Base-by-base conservation (phyloP, 208 protist genomes). In the Acanthamoeba healyi region DNA sequence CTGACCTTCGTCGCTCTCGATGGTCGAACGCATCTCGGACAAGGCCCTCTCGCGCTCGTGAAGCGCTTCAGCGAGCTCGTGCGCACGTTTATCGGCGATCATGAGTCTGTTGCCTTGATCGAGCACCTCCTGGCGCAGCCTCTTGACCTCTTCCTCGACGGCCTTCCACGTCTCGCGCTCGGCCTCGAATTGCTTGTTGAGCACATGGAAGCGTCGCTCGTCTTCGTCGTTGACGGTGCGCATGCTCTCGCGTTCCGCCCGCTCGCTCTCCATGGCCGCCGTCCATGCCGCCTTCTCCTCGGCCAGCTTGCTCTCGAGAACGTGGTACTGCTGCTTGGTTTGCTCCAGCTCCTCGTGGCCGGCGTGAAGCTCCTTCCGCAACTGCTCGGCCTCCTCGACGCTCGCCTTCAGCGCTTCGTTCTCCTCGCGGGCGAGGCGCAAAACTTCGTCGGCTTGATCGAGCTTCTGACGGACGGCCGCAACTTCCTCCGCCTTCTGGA, bases 41-140 rank as follows among this genome's bases (percentile, higher is more conserved):
- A 84, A 29, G 15, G 36, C 42, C 19, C 74, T 5, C 74, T 84
- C 74, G 46, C 38, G 74, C 9, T 84, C n/a, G n/a, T 84, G 74
- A 0, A 84, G n/a, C 6, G 74, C 14, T 5, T 58, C 74, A 26
- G 42, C 44, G 19, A 84, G 74, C 74, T 84, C 74, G 22, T 36
- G n/a, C 42, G 32, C 29, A 22, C 74, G 74, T 44, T 84, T 84
- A 17, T 84, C 74, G 24, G 46, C 26, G 26, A 84, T 38, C 42
- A 84, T 84, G 29, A 84, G 42, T 10, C 12, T 5, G 44, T 84
- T 84, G n/a, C 58, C 74, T 19, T 56, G 19, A 32, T 84, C 74
- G 26, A 84, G 38, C 74, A 56, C 44, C 32, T 84, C 74, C 74
- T 84, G 74, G 74, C 74, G 74, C 74, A 84, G 38, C 74, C 32